A percentile compares a stretch with the other conserved stretches of the same genome.
phyloP scores from a whole-genome alignment of 768 basidiomycete genomes.

The Russula vinacea region DNA sequence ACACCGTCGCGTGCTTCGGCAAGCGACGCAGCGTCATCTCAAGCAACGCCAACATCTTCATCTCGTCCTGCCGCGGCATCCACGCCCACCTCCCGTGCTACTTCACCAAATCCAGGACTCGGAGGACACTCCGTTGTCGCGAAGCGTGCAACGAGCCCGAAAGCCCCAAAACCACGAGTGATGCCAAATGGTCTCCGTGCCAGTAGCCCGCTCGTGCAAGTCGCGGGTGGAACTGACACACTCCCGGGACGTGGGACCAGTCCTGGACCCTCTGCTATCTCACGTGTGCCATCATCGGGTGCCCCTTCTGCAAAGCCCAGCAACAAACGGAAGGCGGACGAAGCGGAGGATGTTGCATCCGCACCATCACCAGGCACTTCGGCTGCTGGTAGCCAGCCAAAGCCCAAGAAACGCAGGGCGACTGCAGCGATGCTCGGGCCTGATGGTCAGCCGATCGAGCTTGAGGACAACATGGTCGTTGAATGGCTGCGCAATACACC shows the following conservation, averaged over 20 bases:
- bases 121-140: conserved; percentile 80
- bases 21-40: conserved; percentile 37
- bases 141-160: conserved; percentile 82
- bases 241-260: conserved; percentile 30
- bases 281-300: conserved; percentile 34
- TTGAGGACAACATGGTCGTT: conserved; percentile 63
- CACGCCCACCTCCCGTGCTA: conserved; percentile 50
- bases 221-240: conserved; percentile 40
- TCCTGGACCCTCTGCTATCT: conserved; percentile 32
- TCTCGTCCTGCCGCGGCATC: conserved; percentile 39
- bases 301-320: conserved; percentile 35
- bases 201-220: conserved; percentile 52
- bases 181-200: conserved; percentile 47
- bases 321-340: conserved; percentile 63
- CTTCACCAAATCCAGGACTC: conserved; percentile 56
- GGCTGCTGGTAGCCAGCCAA: conserved; percentile 37
- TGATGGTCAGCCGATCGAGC: conserved; percentile 48
- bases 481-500: conserved; percentile 70
- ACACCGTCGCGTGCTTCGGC: conserved; percentile 41
- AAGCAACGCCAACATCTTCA: conserved; percentile 34
- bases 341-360: conserved; percentile 26
- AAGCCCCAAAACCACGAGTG: conserved; percentile 56
- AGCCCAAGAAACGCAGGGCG: conserved; percentile 56
- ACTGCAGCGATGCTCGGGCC: conserved; percentile 34
- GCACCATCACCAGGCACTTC: conserved; percentile 14